Conservation (phyloP, 1,139 yeast genomes). For the Diutina mesorugosa region DNA sequence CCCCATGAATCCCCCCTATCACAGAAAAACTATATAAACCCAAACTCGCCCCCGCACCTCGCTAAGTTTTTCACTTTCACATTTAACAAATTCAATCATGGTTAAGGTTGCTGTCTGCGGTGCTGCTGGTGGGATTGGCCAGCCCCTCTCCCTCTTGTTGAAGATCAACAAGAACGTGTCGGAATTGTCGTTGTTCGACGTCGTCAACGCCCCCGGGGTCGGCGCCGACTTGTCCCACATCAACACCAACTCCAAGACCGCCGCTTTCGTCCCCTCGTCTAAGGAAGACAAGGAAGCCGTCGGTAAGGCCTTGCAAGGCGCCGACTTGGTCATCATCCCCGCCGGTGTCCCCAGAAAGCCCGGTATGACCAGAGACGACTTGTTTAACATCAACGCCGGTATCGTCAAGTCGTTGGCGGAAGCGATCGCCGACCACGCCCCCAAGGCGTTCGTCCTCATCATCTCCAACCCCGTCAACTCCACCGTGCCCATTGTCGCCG, state of each 20-base stretch:
- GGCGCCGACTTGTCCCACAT: constrained; percentile 10
- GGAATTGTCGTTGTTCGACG: constrained; percentile 9
- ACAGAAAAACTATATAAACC: background rate
- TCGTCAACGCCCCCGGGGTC: constrained; percentile 10
- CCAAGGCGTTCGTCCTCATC: constrained; percentile 2
- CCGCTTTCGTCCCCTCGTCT: background rate
- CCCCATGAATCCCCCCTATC: background rate
- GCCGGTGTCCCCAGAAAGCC: constrained; percentile 3
- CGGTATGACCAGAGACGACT: constrained; percentile 2
- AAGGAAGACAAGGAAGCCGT: constrained; percentile 1
- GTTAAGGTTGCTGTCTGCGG: constrained; percentile 9
- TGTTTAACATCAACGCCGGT: constrained; percentile 2
- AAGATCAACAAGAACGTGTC: constrained; percentile 9
- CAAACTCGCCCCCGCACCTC: background rate
- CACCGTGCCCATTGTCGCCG: constrained; percentile 2
- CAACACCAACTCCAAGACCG: constrained; percentile 7
- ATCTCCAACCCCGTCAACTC: constrained; percentile 3
- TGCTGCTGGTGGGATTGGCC: constrained; percentile 11
- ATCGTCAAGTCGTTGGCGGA: constrained; percentile 1
- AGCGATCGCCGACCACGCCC: background rate
- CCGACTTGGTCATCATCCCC: constrained; percentile 1
- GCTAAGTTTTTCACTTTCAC: background rate
- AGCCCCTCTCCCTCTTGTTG: constrained; percentile 9
- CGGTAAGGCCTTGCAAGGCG: background rate
- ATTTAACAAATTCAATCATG: background rate